Percentiles rank a stretch among this genome's conserved stretches.
phyloP scores from a whole-genome alignment of 192 early-diverging fungal species.

The Dimargaris xerosporica region DNA sequence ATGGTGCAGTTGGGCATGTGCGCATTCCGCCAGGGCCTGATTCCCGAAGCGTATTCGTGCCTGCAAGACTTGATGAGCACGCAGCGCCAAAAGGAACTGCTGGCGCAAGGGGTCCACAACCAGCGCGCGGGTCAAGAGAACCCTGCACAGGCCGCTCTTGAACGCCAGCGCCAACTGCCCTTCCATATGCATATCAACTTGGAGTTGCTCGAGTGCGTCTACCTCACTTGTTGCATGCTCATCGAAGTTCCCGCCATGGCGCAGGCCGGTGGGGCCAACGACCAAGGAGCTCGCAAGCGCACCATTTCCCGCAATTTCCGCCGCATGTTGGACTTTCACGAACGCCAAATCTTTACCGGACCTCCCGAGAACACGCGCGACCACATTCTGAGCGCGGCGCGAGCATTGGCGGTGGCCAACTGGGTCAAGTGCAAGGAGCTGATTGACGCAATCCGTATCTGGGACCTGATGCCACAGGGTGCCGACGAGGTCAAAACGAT shows the following conservation, averaged over 20 bases:
- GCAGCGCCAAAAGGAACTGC: slow-evolving; percentile 79
- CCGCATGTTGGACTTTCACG: slow-evolving; percentile 85
- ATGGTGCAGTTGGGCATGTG: slow-evolving; percentile 92
- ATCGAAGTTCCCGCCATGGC: slow-evolving; percentile 97
- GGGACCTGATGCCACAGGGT: slow-evolving; percentile 74
- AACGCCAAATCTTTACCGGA: slow-evolving; percentile 89
- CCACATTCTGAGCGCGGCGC: slow-evolving; percentile 94
- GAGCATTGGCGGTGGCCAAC: slow-evolving; percentile 80
- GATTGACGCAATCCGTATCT: slow-evolving; percentile 87
- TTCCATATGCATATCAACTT: slow-evolving; percentile 99
- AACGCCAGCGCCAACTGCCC: slow-evolving; percentile 90
- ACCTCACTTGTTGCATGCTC: slow-evolving; percentile 89
- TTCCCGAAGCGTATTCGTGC: slow-evolving; percentile 72
- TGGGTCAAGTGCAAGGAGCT: slow-evolving; percentile 78
- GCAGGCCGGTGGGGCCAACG: slow-evolving; percentile 35
- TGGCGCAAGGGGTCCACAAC: slow-evolving; percentile 67
- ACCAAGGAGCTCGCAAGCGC: slow-evolving; percentile 40
- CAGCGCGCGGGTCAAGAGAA: slow-evolving; percentile 68
- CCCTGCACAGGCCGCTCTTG: slow-evolving; percentile 80
- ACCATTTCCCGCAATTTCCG: slow-evolving; percentile 85
- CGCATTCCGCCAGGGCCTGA: slow-evolving; percentile 88
- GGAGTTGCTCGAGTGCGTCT: slow-evolving; percentile 93
- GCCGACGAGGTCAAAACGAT: slow-evolving; percentile 77
- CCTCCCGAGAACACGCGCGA: slow-evolving; percentile 98
- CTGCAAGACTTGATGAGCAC: slow-evolving; percentile 78